Evolutionary conservation across 176 grass and related monocot species (phyloP).

Genomic region (Thalia dealbata): DNA sequence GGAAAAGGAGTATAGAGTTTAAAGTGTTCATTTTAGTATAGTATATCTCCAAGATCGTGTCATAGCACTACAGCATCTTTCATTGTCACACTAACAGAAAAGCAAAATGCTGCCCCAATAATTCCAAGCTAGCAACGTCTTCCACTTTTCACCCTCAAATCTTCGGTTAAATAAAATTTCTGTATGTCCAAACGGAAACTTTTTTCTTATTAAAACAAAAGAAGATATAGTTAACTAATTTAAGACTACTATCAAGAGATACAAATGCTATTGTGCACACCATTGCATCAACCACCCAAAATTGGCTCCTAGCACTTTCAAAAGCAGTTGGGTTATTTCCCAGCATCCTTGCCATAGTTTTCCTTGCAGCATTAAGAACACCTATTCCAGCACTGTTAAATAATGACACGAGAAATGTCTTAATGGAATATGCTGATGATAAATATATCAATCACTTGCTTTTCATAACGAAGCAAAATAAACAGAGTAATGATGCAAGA

Average conservation of each 20-base stretch:
- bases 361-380: slow-evolving; percentile 90
- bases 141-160: neutral
- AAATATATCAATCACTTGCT: neutral
- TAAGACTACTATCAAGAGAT: slow-evolving; percentile 2
- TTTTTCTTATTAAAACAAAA: too few relatives aligned
- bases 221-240: too few relatives aligned
- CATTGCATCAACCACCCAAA: slow-evolving; percentile 92
- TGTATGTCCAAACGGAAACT: neutral
- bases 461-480: neutral
- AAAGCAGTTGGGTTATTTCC: slow-evolving; percentile 85
- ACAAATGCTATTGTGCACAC: slow-evolving; percentile 23
- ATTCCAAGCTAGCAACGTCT: neutral
- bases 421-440: neutral
- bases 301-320: slow-evolving; percentile 92
- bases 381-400: slow-evolving; percentile 79
- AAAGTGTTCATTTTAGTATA: too few relatives aligned
- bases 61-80: neutral
- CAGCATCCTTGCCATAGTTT: slow-evolving; percentile 93
- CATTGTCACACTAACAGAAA: neutral
- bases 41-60: too few relatives aligned
- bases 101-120: neutral
- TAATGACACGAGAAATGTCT: neutral
- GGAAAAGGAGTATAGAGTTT: neutral
- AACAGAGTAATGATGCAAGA: neutral
- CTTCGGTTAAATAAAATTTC: neutral